Conservation (phyloP, 164 flowering plant genomes). For the Nymphaea colorata region DNA sequence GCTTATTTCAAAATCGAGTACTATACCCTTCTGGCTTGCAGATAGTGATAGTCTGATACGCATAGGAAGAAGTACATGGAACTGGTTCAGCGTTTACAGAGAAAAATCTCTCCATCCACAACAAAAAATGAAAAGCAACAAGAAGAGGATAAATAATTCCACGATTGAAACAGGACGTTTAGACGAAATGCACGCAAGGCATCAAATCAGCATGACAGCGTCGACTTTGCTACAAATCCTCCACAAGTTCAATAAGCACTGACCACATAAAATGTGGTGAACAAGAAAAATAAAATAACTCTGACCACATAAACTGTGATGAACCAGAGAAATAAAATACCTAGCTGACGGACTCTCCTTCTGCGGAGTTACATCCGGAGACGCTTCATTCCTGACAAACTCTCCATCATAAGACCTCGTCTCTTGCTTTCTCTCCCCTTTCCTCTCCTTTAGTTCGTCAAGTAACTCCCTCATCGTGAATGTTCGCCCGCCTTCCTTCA, state of each 20-base stretch:
- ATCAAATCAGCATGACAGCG: too few relatives aligned
- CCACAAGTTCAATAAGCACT: background rate
- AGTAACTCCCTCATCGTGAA: conserved; percentile 82
- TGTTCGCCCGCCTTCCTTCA: conserved; percentile 46
- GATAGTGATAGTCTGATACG: too few relatives aligned
- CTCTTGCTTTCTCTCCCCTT: conserved; percentile 25
- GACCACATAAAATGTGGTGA: background rate
- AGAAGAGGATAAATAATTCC: too few relatives aligned
- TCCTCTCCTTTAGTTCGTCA: conserved; percentile 27
- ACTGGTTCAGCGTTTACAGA: too few relatives aligned
- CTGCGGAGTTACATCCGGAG: conserved; percentile 3
- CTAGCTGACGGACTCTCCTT: background rate
- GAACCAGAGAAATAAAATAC: background rate
- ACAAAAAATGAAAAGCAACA: too few relatives aligned
- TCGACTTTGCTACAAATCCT: background rate
- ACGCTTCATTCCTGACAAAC: background rate
- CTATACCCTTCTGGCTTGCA: too few relatives aligned
- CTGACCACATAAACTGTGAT: background rate
- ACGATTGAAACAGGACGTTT: too few relatives aligned
- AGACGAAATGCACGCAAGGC: too few relatives aligned
- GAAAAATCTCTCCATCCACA: too few relatives aligned
- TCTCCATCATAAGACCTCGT: conserved; percentile 17
- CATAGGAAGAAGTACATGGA: too few relatives aligned
- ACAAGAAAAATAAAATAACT: background rate
- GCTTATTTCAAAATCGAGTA: too few relatives aligned